These are phyloP conservation scores for Hypomyces perniciosus DNA, from an alignment of 2,329 filamentous ascomycete species.

Conservation along the genomic window DNA sequence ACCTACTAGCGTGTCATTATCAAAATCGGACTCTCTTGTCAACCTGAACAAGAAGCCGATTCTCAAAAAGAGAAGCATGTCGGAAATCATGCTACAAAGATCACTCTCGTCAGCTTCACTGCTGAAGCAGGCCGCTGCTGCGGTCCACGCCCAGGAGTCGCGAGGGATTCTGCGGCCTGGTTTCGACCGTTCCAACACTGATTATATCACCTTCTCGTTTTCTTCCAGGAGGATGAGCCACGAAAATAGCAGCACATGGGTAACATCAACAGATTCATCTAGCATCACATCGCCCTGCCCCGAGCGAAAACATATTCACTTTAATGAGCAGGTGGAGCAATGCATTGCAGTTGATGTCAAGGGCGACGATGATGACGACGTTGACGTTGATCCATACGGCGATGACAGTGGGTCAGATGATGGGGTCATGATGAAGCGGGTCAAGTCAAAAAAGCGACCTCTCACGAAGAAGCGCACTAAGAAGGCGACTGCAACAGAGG, in stretches of 20 bases:
- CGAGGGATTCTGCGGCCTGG: slow-evolving; percentile 45
- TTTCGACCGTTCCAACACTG: slow-evolving; percentile 60
- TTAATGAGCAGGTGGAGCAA: slow-evolving; percentile 92
- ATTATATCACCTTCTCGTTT: slow-evolving; percentile 61
- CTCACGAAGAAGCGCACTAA: slow-evolving; percentile 37
- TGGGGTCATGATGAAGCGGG: slow-evolving; percentile 75
- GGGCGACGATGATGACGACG: slow-evolving; percentile 67
- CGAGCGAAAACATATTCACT: slow-evolving; percentile 83
- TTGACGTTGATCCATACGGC: slow-evolving; percentile 46
- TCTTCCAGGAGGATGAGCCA: slow-evolving; percentile 55
- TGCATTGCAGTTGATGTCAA: slow-evolving; percentile 91
- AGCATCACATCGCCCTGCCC: slow-evolving; percentile 57
- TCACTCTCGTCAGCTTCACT: slow-evolving; percentile 85
- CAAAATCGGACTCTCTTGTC: slow-evolving; percentile 58
- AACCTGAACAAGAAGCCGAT: slow-evolving; percentile 75
- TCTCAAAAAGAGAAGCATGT: slow-evolving; percentile 93
- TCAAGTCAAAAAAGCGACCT: slow-evolving; percentile 49
- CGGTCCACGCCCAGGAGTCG: slow-evolving; percentile 74
- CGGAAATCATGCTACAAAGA: slow-evolving; percentile 86
- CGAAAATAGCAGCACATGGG: slow-evolving; percentile 55
- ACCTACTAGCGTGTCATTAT: slow-evolving; percentile 38
- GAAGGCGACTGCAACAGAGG: slow-evolving; percentile 49
- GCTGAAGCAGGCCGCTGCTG: slow-evolving; percentile 80
- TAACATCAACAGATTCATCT: slow-evolving; percentile 64
- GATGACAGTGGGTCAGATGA: slow-evolving; percentile 69